Base-by-base conservation (phyloP, 169 alveolate genomes). In the Babesia bovis region DNA sequence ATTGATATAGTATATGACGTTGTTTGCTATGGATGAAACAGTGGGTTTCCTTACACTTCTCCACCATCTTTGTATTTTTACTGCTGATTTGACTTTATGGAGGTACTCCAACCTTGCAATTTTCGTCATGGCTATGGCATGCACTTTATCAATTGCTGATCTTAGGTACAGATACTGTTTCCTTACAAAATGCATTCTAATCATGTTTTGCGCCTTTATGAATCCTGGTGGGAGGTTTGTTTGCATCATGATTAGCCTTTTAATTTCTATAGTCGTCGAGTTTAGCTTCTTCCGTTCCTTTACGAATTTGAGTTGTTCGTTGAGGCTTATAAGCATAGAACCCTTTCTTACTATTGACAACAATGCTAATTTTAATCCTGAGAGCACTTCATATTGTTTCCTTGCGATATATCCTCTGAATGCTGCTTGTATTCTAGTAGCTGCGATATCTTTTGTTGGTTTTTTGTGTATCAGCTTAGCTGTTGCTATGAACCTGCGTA, bases 51-150 rank as follows among this genome's bases (percentile, higher is more conserved):
- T 70, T 10, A 57, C 44, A 17, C 78, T 33, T 17, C 89, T 40
- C 92, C 92, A 86, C 92, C 92, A 87, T 23, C 91, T 66, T 66
- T 87, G 93, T 25, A 87, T 72, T 38, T 36, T 66, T 17, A 68
- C 65, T 25, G 90, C 87, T 28, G 89, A 77, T 36, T 41, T 33
- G 30, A 67, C 87, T 68, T 76, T 76, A 26, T 63, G 47, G 25
- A 78, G 67, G 38, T 69, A 87, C 47, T 41, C 61, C 32, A 60
- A 50, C 58, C 93, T 50, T 19, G 90, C 86, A 7, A 72, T 47
- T 47, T 79, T 79, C 44, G 90, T 84, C 74, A 87, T 47, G 13
- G 83, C 90, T 9, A 82, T 69, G n/a, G 93, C 91, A 33, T 87
- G 91, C 19, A 82, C 85, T 53, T 57, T 57, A 60, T 74, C 63